Evolutionary conservation across 345 rosid species (phyloP).

Genomic region (Alliaria petiolata): DNA sequence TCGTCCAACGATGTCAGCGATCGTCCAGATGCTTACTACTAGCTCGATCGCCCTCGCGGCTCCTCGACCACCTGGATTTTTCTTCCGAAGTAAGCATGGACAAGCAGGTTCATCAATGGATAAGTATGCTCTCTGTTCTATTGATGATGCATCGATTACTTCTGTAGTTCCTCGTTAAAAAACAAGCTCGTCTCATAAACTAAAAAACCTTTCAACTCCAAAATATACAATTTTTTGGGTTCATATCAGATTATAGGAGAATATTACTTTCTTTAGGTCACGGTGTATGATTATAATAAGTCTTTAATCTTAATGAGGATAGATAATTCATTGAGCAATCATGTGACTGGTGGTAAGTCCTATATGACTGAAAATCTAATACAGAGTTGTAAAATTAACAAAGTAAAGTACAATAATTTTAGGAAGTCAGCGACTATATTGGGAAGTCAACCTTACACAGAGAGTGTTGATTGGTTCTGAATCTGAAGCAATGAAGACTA

Average conservation of each 20-base stretch:
- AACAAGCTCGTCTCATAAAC: not conserved
- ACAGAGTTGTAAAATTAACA: not conserved
- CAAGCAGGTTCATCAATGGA: constrained; percentile 9
- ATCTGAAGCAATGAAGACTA: not conserved
- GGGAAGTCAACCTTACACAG: not conserved
- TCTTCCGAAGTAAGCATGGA: constrained; percentile 6
- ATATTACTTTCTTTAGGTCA: not conserved
- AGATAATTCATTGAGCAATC: no score
- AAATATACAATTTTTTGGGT: not conserved
- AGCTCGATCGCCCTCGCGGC: constrained; percentile 25
- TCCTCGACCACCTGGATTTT: constrained; percentile 42
- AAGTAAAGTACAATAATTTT: not conserved
- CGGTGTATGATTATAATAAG: not conserved
- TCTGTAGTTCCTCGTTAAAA: not conserved
- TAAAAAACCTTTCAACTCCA: no score
- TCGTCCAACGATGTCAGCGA: no score
- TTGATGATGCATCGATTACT: constrained; percentile 19
- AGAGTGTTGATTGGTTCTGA: constrained; percentile 2
- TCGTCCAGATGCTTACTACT: no score
- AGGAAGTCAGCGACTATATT: not conserved
- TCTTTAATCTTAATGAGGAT: not conserved
- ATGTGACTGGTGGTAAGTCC: not conserved
- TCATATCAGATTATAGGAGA: not conserved
- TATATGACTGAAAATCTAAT: not conserved
- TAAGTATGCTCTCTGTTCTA: constrained; percentile 4